Percentiles rank a stretch among this genome's conserved stretches.
phyloP scores from a whole-genome alignment of 2,329 filamentous ascomycete species.

The Diaporthe velutina region DNA sequence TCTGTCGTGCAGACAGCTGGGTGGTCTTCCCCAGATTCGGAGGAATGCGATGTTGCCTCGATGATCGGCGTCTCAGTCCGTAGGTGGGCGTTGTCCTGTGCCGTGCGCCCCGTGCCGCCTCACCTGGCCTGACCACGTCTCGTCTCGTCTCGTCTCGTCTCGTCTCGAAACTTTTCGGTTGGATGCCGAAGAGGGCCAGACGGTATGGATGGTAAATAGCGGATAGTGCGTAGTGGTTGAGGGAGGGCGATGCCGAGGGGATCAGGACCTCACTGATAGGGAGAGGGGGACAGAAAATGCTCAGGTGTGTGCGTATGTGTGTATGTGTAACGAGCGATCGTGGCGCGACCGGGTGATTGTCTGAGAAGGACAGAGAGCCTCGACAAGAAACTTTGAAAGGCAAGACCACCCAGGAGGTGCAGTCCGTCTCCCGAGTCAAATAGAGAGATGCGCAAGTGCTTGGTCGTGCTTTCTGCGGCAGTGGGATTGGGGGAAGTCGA shows the following conservation, averaged over 20 bases:
- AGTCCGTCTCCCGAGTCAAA: not conserved
- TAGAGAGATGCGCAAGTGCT: not conserved
- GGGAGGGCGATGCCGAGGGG: not conserved
- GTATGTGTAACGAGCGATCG: not conserved
- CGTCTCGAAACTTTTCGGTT: not conserved
- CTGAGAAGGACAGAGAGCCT: not conserved
- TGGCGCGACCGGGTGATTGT: not conserved
- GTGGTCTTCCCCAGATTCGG: conserved; percentile 13
- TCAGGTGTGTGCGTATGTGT: not conserved
- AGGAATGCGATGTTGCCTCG: conserved; percentile 5
- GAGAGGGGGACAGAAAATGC: not conserved
- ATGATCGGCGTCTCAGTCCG: conserved; percentile 9
- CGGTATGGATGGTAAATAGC: not conserved
- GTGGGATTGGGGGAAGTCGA: not conserved
- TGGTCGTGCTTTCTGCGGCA: not conserved
- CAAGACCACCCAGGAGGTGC: not conserved
- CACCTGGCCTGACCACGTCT: not conserved
- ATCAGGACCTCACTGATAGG: not conserved
- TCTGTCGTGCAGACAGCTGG: conserved; percentile 9
- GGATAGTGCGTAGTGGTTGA: not conserved
- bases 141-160: not conserved
- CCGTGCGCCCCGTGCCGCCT: not conserved
- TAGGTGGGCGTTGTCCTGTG: not conserved
- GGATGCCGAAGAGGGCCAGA: not conserved
- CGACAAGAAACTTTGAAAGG: not conserved